Base-by-base conservation (phyloP, 139 green algal genomes). In the Auxenochlorella pyrenoidosa region DNA sequence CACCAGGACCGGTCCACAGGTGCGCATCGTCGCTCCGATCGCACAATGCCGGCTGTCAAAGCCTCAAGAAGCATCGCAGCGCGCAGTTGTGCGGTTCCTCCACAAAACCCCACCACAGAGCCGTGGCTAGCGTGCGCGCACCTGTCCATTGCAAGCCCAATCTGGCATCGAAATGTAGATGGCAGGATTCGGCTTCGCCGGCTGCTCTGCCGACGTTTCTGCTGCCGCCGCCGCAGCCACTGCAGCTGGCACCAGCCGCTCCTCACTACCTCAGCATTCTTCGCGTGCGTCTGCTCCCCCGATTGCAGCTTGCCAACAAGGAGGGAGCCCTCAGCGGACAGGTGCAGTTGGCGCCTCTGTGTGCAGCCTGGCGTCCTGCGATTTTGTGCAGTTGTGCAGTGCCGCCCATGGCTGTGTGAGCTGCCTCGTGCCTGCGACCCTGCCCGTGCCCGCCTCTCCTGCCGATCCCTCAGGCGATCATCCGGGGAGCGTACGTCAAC, bases 401-500 rank as follows among this genome's bases (percentile, higher is more conserved):
- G 84, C 66, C 28, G 73, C 36, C 86, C 32, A 21, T 54, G 32
- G 68, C 18, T 41, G 32, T 43, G 68, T 22, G 6, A 28, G 32
- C 30, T 43, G 68, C 68, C 8, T 12, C 10, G 6, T 2, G 5
- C 3, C 3, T 16, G 68, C 68, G 22, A n/a, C 22, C n/a, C n/a
- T 75, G n/a, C 32, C 60, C 18, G 0, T 13, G n/a, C n/a, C 32
- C 26, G 30, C 16, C 32, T 75, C 19, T 38, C 12, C 30, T 75
- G 16, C 22, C 16, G 2, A 63, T 63, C 16, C 15, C 32, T 3
- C 63, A 95, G 51, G 88, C 89, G 38, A 65, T 78, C 38, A 91
- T 95, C 15, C 89, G 94, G 12, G 94, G 94, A 12, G 88, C 93
- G 4, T 96, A 96, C 90, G 91, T 89, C 43, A 96, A 96, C 90